Percentiles rank a stretch among this genome's conserved stretches.
Evolutionary conservation across 345 rosid species (phyloP).

Genomic region (Salix udensis): DNA sequence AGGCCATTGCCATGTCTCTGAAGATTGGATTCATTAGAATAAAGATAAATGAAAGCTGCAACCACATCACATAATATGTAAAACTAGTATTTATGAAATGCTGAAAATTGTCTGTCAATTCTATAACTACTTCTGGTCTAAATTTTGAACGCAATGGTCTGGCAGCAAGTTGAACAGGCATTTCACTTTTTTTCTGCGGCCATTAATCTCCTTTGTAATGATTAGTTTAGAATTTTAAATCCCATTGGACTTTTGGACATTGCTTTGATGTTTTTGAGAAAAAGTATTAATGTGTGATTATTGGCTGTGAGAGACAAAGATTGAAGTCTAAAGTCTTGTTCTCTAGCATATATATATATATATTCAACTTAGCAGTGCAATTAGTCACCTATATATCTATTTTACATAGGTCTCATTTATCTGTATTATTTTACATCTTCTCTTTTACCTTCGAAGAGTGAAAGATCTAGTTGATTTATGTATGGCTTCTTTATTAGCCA

Average conservation of each 20-base stretch:
- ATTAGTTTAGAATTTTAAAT: neutral
- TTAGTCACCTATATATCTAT: too few species aligned
- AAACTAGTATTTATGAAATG: neutral
- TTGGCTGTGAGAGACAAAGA: neutral
- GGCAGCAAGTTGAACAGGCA: neutral
- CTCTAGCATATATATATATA: too few species aligned
- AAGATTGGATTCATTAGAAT: neutral
- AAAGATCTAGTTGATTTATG: neutral
- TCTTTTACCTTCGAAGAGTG: neutral
- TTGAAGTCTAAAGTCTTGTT: too few species aligned
- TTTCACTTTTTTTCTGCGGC: neutral
- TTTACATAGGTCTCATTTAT: too few species aligned
- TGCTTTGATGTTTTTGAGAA: too few species aligned
- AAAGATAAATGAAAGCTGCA: neutral
- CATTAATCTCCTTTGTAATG: neutral
- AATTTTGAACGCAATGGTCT: neutral
- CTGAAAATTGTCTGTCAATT: neutral
- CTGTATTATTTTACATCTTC: neutral
- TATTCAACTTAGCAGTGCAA: too few species aligned
- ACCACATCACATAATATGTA: neutral
- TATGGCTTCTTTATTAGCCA: neutral
- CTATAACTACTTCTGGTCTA: neutral
- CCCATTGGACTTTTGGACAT: neutral
- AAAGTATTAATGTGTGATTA: neutral
- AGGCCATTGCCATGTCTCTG: neutral